phyloP scores from a whole-genome alignment of 2,329 filamentous ascomycete genomes.

The Claviceps africana region DNA sequence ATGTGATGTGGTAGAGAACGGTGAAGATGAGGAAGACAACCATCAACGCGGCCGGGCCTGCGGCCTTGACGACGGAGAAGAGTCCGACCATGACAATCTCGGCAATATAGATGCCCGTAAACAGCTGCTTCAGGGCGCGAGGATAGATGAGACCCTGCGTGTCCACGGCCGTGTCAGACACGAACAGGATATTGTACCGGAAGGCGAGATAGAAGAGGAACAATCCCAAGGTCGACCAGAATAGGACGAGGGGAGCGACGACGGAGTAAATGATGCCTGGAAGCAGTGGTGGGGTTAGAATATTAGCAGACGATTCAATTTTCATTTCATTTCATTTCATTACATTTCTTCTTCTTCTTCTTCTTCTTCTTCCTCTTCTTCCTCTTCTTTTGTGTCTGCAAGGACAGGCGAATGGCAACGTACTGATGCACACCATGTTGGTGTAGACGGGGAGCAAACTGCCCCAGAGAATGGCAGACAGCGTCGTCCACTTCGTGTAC shows the following conservation, averaged over 20 bases:
- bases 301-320: conserved; percentile 12
- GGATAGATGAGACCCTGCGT: conserved; percentile 83
- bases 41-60: conserved; percentile 63
- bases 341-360: no score
- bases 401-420: conserved; percentile 8
- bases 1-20: conserved; percentile 59
- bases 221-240: conserved; percentile 66
- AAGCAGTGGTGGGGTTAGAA: no score
- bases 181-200: conserved; percentile 76
- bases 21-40: conserved; percentile 63
- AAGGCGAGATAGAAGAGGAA: conserved; percentile 72
- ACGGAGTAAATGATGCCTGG: conserved; percentile 61
- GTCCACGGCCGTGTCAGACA: conserved; percentile 65
- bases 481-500: conserved; percentile 56
- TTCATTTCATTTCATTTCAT: no score
- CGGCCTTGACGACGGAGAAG: conserved; percentile 53
- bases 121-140: conserved; percentile 73
- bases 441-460: conserved; percentile 62
- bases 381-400: background rate
- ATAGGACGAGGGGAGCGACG: conserved; percentile 70
- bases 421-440: conserved; percentile 57
- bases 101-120: conserved; percentile 67
- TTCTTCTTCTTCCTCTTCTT: background rate
- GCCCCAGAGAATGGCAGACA: conserved; percentile 62
- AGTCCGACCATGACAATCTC: conserved; percentile 71